phyloP scores from a whole-genome alignment of 768 basidiomycete species.

The Mrakia frigida region DNA sequence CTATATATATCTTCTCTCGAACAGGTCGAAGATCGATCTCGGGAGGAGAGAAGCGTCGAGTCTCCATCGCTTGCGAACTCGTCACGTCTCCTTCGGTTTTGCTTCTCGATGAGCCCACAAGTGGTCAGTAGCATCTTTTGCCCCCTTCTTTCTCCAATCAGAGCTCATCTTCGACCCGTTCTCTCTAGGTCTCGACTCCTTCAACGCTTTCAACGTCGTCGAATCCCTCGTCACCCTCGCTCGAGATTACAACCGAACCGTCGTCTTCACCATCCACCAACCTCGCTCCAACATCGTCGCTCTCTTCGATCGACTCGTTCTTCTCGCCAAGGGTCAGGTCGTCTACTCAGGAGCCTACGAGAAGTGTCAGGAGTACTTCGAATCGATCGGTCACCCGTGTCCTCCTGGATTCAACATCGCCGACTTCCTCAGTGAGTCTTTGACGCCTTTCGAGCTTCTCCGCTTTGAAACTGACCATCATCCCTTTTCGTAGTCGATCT shows the following conservation, averaged over 20 bases:
- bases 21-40: conserved; percentile 82
- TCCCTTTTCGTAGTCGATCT: conserved; percentile 56
- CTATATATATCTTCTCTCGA: background rate
- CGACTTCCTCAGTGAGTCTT: conserved; percentile 78
- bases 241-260: conserved; percentile 82
- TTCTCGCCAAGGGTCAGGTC: conserved; percentile 75
- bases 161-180: conserved; percentile 11
- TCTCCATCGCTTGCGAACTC: conserved; percentile 95
- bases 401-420: conserved; percentile 95
- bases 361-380: conserved; percentile 75
- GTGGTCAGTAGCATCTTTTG: conserved; percentile 54
- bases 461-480: background rate
- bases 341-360: conserved; percentile 76
- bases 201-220: conserved; percentile 91
- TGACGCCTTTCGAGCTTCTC: background rate
- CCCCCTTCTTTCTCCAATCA: conserved; percentile 4
- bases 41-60: conserved; percentile 94
- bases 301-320: conserved; percentile 83
- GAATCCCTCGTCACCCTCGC: conserved; percentile 82
- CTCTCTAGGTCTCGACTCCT: conserved; percentile 74
- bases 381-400: conserved; percentile 70
- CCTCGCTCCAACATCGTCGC: conserved; percentile 96
- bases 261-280: conserved; percentile 97
- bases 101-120: conserved; percentile 95
- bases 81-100: conserved; percentile 95